Conservation (phyloP, 1,139 yeast genomes). For the Pichia sp. region DNA sequence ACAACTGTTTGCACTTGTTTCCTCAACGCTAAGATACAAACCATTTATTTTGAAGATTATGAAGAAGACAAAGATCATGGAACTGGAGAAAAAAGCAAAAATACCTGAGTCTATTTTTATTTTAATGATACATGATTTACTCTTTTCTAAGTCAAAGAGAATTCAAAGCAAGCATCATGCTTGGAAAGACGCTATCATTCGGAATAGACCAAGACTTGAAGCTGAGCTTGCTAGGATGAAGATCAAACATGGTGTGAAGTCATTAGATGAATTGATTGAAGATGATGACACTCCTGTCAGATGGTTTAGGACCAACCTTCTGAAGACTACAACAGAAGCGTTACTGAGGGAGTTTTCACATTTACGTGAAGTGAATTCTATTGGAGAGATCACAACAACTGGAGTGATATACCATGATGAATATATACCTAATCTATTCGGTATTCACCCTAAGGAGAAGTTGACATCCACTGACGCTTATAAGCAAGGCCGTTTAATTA, state of each 20-base stretch:
- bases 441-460: constrained; percentile 69
- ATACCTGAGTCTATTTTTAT: constrained; percentile 44
- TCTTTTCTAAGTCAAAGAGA: constrained; percentile 70
- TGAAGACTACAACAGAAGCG: constrained; percentile 38
- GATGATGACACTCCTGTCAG: constrained; percentile 75
- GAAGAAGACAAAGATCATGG: constrained; percentile 53
- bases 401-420: constrained; percentile 66
- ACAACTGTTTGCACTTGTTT: constrained; percentile 77
- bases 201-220: constrained; percentile 69
- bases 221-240: constrained; percentile 79
- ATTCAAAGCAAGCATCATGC: constrained; percentile 89
- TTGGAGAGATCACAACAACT: constrained; percentile 38
- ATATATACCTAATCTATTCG: constrained; percentile 68
- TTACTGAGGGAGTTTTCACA: constrained; percentile 40
- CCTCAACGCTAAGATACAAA: constrained; percentile 66
- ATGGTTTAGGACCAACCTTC: constrained; percentile 77
- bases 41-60: constrained; percentile 56
- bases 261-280: constrained; percentile 40
- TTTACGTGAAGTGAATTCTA: constrained; percentile 40
- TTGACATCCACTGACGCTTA: constrained; percentile 62
- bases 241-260: constrained; percentile 53
- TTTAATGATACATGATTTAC: constrained; percentile 71
- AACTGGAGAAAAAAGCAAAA: constrained; percentile 39
- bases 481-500: constrained; percentile 67
- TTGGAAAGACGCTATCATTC: constrained; percentile 70